These are phyloP conservation scores for Pseudozyma thailandica DNA, from an alignment of 1,284 basidiomycete genomes.

Conservation along the genomic window DNA sequence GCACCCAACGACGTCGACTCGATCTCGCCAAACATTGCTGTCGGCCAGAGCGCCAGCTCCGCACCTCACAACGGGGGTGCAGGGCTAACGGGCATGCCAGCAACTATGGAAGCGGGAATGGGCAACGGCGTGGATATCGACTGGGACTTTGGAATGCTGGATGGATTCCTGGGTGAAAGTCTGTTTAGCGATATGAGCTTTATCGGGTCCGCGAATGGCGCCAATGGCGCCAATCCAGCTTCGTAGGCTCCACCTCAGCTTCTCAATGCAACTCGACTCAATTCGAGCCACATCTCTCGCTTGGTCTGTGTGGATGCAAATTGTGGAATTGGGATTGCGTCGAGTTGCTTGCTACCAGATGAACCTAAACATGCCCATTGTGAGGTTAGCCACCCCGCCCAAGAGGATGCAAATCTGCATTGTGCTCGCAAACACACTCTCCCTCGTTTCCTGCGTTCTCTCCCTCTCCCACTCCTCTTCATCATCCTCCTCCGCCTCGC, in stretches of 20 bases:
- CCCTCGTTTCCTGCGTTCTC: conserved; percentile 1
- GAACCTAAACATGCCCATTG: conserved; percentile 38
- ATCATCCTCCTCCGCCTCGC: conserved; percentile 13
- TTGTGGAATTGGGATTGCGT: no score
- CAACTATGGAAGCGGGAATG: neutral
- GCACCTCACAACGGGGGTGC: neutral
- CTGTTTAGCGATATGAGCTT: conserved; percentile 54
- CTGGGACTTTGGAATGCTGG: conserved; percentile 49
- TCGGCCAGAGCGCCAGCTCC: neutral
- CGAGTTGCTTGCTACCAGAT: no score
- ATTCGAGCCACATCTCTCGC: no score
- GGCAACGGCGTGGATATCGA: conserved; percentile 18
- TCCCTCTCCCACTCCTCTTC: conserved; percentile 21
- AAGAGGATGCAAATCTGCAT: conserved; percentile 46
- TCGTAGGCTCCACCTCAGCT: no score
- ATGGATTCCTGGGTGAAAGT: conserved; percentile 41
- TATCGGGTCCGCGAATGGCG: conserved; percentile 20
- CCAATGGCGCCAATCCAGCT: no score
- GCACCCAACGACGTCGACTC: neutral
- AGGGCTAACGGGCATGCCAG: neutral
- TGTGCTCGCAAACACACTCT: conserved; percentile 27
- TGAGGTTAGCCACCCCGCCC: conserved; percentile 34
- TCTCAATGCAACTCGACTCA: no score
- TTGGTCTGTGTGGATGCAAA: no score
- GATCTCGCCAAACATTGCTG: neutral